Percentiles rank a stretch among this genome's conserved stretches.
These are phyloP conservation scores for Prasinococcaceae sp. DNA, from an alignment of 139 green algal species.

Conservation along the genomic window DNA sequence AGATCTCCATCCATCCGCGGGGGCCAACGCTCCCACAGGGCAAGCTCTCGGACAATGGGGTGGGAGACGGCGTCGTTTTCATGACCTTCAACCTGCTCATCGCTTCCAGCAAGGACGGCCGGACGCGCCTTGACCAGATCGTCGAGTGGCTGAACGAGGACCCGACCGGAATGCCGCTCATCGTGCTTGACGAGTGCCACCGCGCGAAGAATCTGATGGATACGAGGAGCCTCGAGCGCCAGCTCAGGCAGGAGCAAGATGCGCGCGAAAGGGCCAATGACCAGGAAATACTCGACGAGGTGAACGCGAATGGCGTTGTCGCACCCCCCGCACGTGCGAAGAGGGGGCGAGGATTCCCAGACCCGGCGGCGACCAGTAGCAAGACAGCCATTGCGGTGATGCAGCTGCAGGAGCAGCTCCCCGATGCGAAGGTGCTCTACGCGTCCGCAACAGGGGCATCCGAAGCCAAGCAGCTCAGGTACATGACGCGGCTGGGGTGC, in stretches of 20 bases:
- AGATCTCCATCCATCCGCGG: not conserved
- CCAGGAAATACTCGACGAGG: too few relatives aligned
- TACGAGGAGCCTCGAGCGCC: not conserved
- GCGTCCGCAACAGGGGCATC: conserved; percentile 66
- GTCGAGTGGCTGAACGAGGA: conserved; percentile 67
- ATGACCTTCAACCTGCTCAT: conserved; percentile 26
- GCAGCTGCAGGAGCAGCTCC: conserved; percentile 58
- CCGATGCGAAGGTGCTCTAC: conserved; percentile 62
- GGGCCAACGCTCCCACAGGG: conserved; percentile 10
- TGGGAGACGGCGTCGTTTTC: conserved; percentile 25
- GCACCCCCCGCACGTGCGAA: too few relatives aligned
- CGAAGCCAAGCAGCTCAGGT: conserved; percentile 73
- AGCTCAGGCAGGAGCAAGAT: not conserved
- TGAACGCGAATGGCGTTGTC: too few relatives aligned
- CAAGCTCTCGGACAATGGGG: conserved; percentile 18
- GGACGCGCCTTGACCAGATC: conserved; percentile 48
- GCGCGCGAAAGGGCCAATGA: too few relatives aligned
- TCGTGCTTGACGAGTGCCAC: conserved; percentile 66
- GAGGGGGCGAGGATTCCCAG: too few relatives aligned
- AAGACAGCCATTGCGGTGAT: conserved; percentile 59
- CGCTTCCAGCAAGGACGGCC: conserved; percentile 15
- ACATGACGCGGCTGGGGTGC: conserved; percentile 60
- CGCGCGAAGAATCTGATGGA: conserved; percentile 87
- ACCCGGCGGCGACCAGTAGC: conserved; percentile 19
- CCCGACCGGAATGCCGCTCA: too few relatives aligned